Evolutionary conservation across 2,329 filamentous ascomycete species (phyloP), one percentile per base, ranked within the genome.

Genomic region (Neospermospora avenae): DNA sequence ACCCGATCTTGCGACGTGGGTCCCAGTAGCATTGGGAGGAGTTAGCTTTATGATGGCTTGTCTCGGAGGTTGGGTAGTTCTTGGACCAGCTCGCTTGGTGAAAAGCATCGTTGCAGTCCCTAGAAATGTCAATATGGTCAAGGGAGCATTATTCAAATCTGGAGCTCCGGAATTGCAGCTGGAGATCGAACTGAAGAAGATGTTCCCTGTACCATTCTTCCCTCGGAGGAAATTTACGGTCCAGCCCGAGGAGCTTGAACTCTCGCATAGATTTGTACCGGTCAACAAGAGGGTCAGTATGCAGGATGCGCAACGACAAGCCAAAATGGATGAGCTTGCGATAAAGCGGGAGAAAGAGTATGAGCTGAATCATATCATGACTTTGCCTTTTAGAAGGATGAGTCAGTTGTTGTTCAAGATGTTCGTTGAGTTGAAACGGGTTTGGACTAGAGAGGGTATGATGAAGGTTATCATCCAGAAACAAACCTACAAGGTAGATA

Each of bases 21-120:
- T 88, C 18, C 78, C 82, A 41, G 75, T 78, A 62, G 77, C 81
- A 10, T 88, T 85, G 67, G 80, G 78, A 42, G 77, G 79, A 44
- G 78, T 87, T 46, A 86, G 84, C 71, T 68, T 87, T 49, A 70
- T 83, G 58, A 85, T 89, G 77, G 82, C 78, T 56, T 77, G 75
- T 41, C 79, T 88, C 72, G 87, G 85, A 61, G 80, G 80, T 48
- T 81, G 82, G 63, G 82, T 89, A 65, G 71, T 87, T 45, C 70
- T 82, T 58, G 81, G 84, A 68, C 83, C 86, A 6, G 72, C 77
- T 25, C 78, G 80, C 55, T 77, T 90, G 52, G 79, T 91, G 65
- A 78, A 78, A 56, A 63, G 63, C n/a, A 68, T 73, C 34, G 65
- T 63, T 14, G 72, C 71, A 0, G 28, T 73, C 3, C 71, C 70